Evolutionary conservation across 192 early-diverging fungal genomes (phyloP), one percentile per base, ranked within the genome.

Genomic region (Diversispora eburnea): DNA sequence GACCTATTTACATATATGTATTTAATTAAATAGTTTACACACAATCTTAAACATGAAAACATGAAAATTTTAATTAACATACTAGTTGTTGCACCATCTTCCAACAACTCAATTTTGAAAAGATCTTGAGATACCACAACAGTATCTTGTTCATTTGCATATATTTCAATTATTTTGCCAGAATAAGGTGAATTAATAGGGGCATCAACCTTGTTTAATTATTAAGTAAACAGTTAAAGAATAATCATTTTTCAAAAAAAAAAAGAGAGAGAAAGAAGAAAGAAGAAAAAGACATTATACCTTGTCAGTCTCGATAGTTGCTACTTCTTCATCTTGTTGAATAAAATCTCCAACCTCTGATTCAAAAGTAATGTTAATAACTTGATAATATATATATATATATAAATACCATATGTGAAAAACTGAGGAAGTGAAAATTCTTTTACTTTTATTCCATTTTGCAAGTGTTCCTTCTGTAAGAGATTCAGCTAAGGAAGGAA

Each of bases 221-320:
- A 41, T 8, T 4, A 45, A 77, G 19, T 10, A 3, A 59, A 70
- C n/a, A 20, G 7, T n/a, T 20, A 72, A 57, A 41, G 22, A 13
- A 78, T 8, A 17, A 6, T n/a, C 4, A 62, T 69, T 17, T 5
- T 43, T 42, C 13, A 33, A 19, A 39, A 33, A 39, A 25, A 4
- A 20, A 15, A 49, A 47, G 1, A 45, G 25, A 39, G 10, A 39
- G 8, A 4, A 20, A 15, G 33, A 47, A 6, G 20, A 48, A 33
- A 33, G 2, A 33, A 33, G 2, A 33, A 33, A 33, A 2, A 33
- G 25, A 33, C 25, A 33, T 47, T 63, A 66, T 79, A 92, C 90
- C 88, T 99, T 99, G 88, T 99, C 98, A 47, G 98, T 99, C 79
- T 99, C 98, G 62, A 99, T 98, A 47, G 95, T 96, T 19, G 95